Percentiles rank a stretch among this genome's conserved stretches.
These are phyloP conservation scores for Boletellus ananiceps DNA, from an alignment of 768 basidiomycete genomes.

Conservation along the genomic window DNA sequence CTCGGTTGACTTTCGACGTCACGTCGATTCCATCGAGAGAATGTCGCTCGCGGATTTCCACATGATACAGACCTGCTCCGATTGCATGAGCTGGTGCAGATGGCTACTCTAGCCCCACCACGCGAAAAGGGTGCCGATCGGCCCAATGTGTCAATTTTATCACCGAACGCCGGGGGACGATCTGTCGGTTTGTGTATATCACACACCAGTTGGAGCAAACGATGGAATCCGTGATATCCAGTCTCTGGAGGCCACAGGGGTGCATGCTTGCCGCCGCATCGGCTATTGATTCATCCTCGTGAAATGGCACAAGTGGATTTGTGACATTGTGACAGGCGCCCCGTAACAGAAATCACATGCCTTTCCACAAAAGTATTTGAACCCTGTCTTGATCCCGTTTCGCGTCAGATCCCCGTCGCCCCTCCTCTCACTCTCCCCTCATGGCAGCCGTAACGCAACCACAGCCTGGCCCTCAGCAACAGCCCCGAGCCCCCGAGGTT, in stretches of 20 bases:
- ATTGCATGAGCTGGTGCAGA: no score
- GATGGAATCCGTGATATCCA: neutral
- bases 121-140: neutral
- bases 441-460: slow-evolving; percentile 37
- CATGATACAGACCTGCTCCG: no score
- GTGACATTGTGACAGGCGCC: slow-evolving; percentile 26
- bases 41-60: no score
- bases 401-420: slow-evolving; percentile 6
- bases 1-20: no score
- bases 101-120: no score
- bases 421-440: neutral
- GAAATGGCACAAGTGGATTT: slow-evolving; percentile 6
- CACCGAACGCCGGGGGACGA: slow-evolving; percentile 4
- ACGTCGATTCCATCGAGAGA: no score
- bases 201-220: slow-evolving; percentile 2
- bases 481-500: slow-evolving; percentile 43
- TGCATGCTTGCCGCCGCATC: no score
- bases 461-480: slow-evolving; percentile 19
- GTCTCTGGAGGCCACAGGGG: no score
- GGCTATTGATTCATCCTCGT: neutral
- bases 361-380: slow-evolving; percentile 21
- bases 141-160: neutral
- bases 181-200: slow-evolving; percentile 3
- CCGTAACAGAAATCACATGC: slow-evolving; percentile 23
- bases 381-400: slow-evolving; percentile 17